Evolutionary conservation across 176 grass and related monocot genomes (phyloP).

Genomic region (Pontederia crassipes): DNA sequence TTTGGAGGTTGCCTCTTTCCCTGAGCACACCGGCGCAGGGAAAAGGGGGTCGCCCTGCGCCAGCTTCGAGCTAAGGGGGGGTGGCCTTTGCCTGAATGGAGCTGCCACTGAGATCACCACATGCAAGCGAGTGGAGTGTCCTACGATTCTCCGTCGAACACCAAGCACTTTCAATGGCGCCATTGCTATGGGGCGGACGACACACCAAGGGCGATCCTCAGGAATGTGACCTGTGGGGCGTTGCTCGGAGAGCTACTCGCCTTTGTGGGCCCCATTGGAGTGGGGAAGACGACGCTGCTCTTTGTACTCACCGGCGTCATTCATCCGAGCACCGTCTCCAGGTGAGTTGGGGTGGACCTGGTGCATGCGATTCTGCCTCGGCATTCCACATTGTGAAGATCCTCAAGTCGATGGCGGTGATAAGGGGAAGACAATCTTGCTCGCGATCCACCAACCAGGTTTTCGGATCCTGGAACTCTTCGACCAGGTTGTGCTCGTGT

Average conservation of each 20-base stretch:
- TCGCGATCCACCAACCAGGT: slow-evolving; percentile 80
- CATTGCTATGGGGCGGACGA: neutral
- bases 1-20: no score
- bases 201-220: neutral
- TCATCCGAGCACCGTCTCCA: slow-evolving; percentile 22
- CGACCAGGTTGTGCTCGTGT: slow-evolving; percentile 57
- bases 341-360: slow-evolving; percentile 56
- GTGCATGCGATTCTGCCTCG: slow-evolving; percentile 66
- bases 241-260: slow-evolving; percentile 51
- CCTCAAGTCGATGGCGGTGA: slow-evolving; percentile 46
- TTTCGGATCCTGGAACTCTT: slow-evolving; percentile 77
- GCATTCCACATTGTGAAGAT: slow-evolving; percentile 75
- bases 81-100: slow-evolving; percentile 12
- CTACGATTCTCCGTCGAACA: slow-evolving; percentile 28
- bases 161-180: neutral
- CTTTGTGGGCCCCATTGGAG: slow-evolving; percentile 67
- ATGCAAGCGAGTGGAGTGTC: slow-evolving; percentile 34
- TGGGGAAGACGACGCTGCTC: slow-evolving; percentile 74
- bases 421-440: slow-evolving; percentile 49
- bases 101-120: slow-evolving; percentile 13
- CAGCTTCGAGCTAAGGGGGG: no score
- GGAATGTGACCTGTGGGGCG: slow-evolving; percentile 44
- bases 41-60: no score
- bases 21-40: no score
- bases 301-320: slow-evolving; percentile 64